Evolutionary conservation across 2,329 filamentous ascomycete genomes (phyloP).

Genomic region (Colletotrichum lupini): DNA sequence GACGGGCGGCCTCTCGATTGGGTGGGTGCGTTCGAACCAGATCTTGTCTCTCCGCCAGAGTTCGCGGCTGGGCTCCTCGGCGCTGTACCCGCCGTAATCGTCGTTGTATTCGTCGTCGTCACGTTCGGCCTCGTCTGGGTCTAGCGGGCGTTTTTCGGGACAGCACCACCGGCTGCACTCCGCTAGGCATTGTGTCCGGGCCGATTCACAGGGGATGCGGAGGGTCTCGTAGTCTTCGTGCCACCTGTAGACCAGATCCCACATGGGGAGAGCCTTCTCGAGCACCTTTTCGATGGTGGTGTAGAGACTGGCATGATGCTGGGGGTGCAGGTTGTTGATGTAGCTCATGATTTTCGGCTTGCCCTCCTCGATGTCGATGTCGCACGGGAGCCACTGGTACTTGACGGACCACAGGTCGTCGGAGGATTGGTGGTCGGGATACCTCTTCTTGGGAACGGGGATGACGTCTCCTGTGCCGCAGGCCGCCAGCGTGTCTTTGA

Average conservation of each 20-base stretch:
- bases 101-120: slow-evolving; percentile 36
- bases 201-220: slow-evolving; percentile 39
- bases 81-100: background rate
- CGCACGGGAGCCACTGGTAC: slow-evolving; percentile 62
- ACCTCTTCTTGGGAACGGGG: slow-evolving; percentile 27
- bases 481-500: slow-evolving; percentile 49
- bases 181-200: slow-evolving; percentile 35
- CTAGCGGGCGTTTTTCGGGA: slow-evolving; percentile 38
- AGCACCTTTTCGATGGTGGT: slow-evolving; percentile 53
- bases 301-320: slow-evolving; percentile 51
- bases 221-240: slow-evolving; percentile 41
- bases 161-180: slow-evolving; percentile 28
- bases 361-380: slow-evolving; percentile 53
- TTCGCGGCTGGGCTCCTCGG: slow-evolving; percentile 36
- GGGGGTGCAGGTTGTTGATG: slow-evolving; percentile 65
- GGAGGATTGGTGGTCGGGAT: background rate
- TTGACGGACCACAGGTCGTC: slow-evolving; percentile 37
- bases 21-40: slow-evolving; percentile 45
- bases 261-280: slow-evolving; percentile 54
- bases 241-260: slow-evolving; percentile 53
- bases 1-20: slow-evolving; percentile 28
- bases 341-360: slow-evolving; percentile 58
- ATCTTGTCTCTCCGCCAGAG: slow-evolving; percentile 34
- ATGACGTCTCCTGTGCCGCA: slow-evolving; percentile 47
- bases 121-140: slow-evolving; percentile 40